A percentile compares a stretch with the other conserved stretches of the same genome.
Evolutionary conservation across 2,329 filamentous ascomycete genomes (phyloP).

Genomic region (Hirsutella minnesotensis): DNA sequence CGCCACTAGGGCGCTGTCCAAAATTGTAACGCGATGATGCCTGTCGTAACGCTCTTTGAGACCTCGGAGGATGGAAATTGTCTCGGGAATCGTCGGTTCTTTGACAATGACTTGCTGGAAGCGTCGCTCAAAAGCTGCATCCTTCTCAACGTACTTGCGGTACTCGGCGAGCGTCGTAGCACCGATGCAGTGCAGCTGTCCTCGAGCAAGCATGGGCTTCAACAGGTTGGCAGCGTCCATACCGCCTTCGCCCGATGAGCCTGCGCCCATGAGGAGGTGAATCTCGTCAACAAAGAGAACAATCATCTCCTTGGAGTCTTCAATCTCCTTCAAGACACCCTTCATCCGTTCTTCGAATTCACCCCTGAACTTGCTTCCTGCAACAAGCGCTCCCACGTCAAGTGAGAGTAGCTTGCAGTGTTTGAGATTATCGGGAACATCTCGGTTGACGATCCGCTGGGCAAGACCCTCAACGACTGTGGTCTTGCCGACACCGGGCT

Average conservation of each 20-base stretch:
- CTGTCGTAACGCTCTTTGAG: conserved; percentile 97
- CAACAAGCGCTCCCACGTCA: conserved; percentile 88
- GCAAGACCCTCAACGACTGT: conserved; percentile 95
- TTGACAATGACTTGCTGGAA: conserved; percentile 98
- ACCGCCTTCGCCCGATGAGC: conserved; percentile 85
- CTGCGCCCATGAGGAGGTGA: conserved; percentile 95
- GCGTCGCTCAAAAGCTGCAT: conserved; percentile 92
- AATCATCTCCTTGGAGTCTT: conserved; percentile 90
- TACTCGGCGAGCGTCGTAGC: conserved; percentile 93
- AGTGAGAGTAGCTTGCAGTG: conserved; percentile 89
- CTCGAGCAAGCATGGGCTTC: conserved; percentile 95
- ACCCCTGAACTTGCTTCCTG: conserved; percentile 95
- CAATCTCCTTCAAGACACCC: conserved; percentile 92
- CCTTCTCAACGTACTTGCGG: conserved; percentile 98
- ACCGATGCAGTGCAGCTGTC: conserved; percentile 94
- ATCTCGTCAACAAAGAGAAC: conserved; percentile 98
- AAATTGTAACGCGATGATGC: conserved; percentile 94
- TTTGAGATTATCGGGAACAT: conserved; percentile 90
- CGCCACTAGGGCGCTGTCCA: conserved; percentile 84
- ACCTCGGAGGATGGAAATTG: conserved; percentile 94
- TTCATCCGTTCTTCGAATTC: conserved; percentile 99
- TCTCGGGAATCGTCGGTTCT: conserved; percentile 79
- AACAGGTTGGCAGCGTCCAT: conserved; percentile 98
- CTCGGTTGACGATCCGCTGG: conserved; percentile 88
- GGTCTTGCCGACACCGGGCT: conserved; percentile 96